Conservation (phyloP, 805 yeast species). For the Zygosaccharomyces rouxii region DNA sequence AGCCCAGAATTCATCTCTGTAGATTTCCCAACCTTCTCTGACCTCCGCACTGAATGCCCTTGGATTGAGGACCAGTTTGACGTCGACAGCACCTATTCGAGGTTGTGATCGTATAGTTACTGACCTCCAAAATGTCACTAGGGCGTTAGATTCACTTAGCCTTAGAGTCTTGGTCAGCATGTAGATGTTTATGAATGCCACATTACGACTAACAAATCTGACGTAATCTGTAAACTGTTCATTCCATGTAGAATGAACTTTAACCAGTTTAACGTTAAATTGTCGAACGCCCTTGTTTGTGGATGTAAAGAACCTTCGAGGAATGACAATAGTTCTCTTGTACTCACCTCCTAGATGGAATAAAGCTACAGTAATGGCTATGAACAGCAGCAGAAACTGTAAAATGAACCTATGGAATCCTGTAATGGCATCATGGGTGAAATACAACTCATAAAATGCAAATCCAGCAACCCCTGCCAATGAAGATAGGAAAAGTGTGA, state of each 20-base stretch:
- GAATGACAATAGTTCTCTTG: constrained; percentile 73
- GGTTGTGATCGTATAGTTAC: constrained; percentile 47
- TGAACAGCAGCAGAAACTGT: constrained; percentile 56
- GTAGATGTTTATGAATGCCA: constrained; percentile 23
- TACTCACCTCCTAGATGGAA: constrained; percentile 90
- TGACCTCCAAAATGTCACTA: constrained; percentile 24
- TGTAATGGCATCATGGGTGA: constrained; percentile 38
- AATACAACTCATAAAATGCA: constrained; percentile 38
- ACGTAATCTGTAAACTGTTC: constrained; percentile 37
- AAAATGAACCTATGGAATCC: constrained; percentile 38
- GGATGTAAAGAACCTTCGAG: constrained; percentile 71
- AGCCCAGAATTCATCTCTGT: constrained; percentile 90
- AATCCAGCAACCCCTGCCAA: constrained; percentile 40
- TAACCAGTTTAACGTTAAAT: constrained; percentile 71
- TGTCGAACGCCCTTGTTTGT: constrained; percentile 88
- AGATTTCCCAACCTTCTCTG: constrained; percentile 92
- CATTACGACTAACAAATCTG: constrained; percentile 28
- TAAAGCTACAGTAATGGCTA: constrained; percentile 61
- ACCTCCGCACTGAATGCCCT: constrained; percentile 76
- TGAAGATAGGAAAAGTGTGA: constrained; percentile 39
- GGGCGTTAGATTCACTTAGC: constrained; percentile 12
- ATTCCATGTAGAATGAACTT: constrained; percentile 43
- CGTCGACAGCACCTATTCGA: constrained; percentile 69
- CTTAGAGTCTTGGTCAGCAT: constrained; percentile 15
- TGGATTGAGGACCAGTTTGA: constrained; percentile 76